Conservation (phyloP, 495 filamentous ascomycete species). For the Lepidopterella palustris region DNA sequence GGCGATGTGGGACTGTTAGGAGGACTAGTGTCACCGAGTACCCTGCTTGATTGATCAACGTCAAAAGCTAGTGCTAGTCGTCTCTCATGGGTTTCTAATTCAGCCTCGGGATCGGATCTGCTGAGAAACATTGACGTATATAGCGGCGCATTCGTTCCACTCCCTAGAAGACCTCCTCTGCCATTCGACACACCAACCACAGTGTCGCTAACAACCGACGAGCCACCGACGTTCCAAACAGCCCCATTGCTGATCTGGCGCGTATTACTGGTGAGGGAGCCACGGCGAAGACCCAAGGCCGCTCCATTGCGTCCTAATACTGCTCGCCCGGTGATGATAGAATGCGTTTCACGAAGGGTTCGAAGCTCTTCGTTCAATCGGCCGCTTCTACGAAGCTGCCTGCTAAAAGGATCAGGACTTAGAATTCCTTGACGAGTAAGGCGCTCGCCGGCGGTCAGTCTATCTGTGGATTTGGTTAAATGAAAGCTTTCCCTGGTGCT, state of each 20-base stretch:
- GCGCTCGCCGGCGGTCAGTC: conserved; percentile 56
- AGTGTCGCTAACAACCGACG: conserved; percentile 46
- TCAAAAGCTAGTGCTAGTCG: conserved; percentile 77
- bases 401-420: conserved; percentile 61
- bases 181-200: conserved; percentile 51
- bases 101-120: conserved; percentile 47
- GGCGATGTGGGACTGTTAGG: background rate
- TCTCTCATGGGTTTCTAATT: conserved; percentile 62
- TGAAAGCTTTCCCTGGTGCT: conserved; percentile 52
- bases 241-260: conserved; percentile 56
- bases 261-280: background rate
- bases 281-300: conserved; percentile 12
- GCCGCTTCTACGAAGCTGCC: conserved; percentile 33
- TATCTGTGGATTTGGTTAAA: conserved; percentile 54
- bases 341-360: conserved; percentile 24
- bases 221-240: conserved; percentile 77
- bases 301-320: conserved; percentile 8
- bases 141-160: conserved; percentile 67
- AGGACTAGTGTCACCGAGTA: conserved; percentile 41
- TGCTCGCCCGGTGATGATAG: conserved; percentile 11
- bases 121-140: conserved; percentile 64
- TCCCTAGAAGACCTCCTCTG: conserved; percentile 54
- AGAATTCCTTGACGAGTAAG: conserved; percentile 51
- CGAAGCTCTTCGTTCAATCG: conserved; percentile 23
- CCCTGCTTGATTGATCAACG: conserved; percentile 60